Base-by-base conservation (phyloP, 75 land plant genomes). In the Isoetes taiwanensis region DNA sequence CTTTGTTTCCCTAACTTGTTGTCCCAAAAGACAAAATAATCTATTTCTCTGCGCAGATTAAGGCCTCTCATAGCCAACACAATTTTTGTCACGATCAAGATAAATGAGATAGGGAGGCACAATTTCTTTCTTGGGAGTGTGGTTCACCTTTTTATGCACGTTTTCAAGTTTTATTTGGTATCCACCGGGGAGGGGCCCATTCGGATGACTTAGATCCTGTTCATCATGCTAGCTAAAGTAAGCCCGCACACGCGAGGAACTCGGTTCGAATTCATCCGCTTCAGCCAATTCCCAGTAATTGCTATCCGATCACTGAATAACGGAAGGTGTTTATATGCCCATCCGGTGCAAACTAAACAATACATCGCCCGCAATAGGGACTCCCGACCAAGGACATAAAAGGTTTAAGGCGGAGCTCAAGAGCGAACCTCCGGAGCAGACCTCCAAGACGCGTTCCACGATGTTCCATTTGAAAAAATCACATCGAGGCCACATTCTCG, bases 71-170 rank as follows among this genome's bases (percentile, higher is more conserved):
- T 46, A 19, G 50, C n/a, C 50, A 46, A 8, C 16, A 46, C 50
- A 4, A 46, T 46, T 16, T 46, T 46, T 16, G 5, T 46, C 50
- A n/a, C 23, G 50, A 46, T 46, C 50, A 5, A 6, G 5, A 19
- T 46, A 46, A n/a, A 46, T 46, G n/a, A 46, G 6, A 19, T 46
- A 46, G 8, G 50, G 50, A 19, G 50, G 50, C n/a, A 46, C 50
- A 46, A 46, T 46, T 23, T 23, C 23, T 23, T 46, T 23, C 50
- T 6, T 16, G 16, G 16, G 21, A n/a, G 12, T 46, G 12, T n/a
- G n/a, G n/a, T n/a, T n/a, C n/a, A n/a, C n/a, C 50, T 46, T 46
- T 23, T 46, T 46, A 6, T 19, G 21, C 6, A 46, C 50, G 25
- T 46, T 46, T 23, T 46, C 50, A 23, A 46, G 6, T 4, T 16